Evolutionary conservation across 192 early-diverging fungal genomes (phyloP).

Genomic region (Podila clonocystis): DNA sequence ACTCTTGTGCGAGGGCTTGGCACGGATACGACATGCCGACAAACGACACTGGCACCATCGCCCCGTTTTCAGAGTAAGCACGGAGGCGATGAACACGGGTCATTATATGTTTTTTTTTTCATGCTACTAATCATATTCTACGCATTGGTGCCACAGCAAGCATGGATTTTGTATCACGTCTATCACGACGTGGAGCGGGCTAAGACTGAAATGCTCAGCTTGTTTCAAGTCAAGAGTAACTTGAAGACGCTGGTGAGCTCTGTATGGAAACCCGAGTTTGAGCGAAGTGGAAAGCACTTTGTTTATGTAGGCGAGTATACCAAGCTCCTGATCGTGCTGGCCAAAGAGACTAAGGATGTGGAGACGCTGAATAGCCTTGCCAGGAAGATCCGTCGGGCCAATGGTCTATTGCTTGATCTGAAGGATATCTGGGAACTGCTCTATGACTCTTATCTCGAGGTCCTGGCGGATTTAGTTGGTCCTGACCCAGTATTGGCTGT

Average conservation of each 20-base stretch:
- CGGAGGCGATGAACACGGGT: background rate
- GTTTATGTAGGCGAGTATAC: conserved; percentile 78
- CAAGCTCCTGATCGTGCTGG: conserved; percentile 66
- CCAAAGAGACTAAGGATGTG: conserved; percentile 65
- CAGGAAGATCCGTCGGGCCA: conserved; percentile 63
- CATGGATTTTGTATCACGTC: conserved; percentile 70
- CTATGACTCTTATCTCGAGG: conserved; percentile 56
- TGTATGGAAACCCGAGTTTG: conserved; percentile 84
- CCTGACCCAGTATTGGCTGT: conserved; percentile 24
- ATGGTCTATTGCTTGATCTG: conserved; percentile 60
- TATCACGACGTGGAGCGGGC: conserved; percentile 65
- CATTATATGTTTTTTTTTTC: background rate
- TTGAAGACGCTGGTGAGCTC: conserved; percentile 66
- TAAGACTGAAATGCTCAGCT: conserved; percentile 63
- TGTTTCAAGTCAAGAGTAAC: conserved; percentile 68
- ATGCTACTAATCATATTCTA: background rate
- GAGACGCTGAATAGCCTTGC: conserved; percentile 65
- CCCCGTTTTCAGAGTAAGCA: conserved; percentile 69
- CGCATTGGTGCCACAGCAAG: conserved; percentile 53
- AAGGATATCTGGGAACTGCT: conserved; percentile 61
- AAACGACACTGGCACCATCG: conserved; percentile 79
- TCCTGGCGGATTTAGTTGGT: conserved; percentile 39
- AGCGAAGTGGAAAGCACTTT: conserved; percentile 81
- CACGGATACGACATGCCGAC: conserved; percentile 65
- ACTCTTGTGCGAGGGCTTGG: conserved; percentile 51